Percentiles rank a stretch among this genome's conserved stretches.
Evolutionary conservation across 768 basidiomycete genomes (phyloP).

Genomic region (Mycena rosella): DNA sequence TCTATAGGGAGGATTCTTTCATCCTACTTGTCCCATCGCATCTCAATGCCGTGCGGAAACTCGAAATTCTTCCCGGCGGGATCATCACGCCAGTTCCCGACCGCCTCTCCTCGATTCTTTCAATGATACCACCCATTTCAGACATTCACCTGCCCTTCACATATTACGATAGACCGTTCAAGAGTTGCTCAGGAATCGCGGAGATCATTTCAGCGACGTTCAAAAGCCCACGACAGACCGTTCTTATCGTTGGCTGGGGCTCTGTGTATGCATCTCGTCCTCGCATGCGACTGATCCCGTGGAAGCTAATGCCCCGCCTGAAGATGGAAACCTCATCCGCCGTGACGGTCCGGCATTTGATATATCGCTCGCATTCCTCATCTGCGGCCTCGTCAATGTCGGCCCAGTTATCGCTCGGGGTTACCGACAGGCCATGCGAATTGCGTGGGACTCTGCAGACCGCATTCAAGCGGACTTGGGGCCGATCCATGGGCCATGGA

Average conservation of each 20-base stretch:
- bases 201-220: background rate
- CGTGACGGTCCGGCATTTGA: background rate
- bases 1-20: background rate
- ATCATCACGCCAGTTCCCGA: background rate
- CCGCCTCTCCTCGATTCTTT: background rate
- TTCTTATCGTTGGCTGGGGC: background rate
- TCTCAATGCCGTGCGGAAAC: background rate
- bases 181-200: background rate
- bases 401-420: background rate
- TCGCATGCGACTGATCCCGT: background rate
- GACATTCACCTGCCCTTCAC: background rate
- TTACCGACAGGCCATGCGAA: background rate
- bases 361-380: background rate
- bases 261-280: background rate
- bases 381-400: background rate
- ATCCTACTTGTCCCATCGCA: background rate
- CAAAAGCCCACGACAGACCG: background rate
- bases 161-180: background rate
- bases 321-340: background rate
- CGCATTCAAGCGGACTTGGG: background rate
- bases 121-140: background rate
- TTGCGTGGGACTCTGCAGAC: background rate
- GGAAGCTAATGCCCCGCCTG: background rate
- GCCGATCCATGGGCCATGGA: background rate
- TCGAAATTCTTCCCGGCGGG: background rate